Evolutionary conservation across 2,329 filamentous ascomycete species (phyloP).

Genomic region (Cladophialophora chaetospira): DNA sequence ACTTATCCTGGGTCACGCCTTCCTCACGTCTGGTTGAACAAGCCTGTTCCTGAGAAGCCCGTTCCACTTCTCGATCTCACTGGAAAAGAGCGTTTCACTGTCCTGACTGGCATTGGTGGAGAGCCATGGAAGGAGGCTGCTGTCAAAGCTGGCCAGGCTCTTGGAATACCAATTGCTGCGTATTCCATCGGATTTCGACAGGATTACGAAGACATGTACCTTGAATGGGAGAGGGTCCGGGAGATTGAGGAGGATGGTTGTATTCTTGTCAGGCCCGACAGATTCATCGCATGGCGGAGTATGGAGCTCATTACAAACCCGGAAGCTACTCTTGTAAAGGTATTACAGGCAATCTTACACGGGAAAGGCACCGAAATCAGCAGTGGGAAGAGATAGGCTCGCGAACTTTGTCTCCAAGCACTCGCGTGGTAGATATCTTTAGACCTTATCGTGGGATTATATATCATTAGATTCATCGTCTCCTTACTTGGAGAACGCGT

Average conservation of each 20-base stretch:
- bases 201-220: constrained; percentile 64
- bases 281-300: constrained; percentile 59
- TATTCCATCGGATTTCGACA: constrained; percentile 59
- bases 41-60: constrained; percentile 43
- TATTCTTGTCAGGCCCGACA: constrained; percentile 58
- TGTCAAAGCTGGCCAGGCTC: constrained; percentile 36
- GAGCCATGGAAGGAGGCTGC: constrained; percentile 56
- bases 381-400: too few relatives aligned
- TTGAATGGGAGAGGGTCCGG: constrained; percentile 57
- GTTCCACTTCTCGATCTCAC: constrained; percentile 62
- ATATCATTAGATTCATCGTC: too few relatives aligned
- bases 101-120: constrained; percentile 59
- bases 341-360: too few relatives aligned
- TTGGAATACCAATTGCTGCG: constrained; percentile 51
- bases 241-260: constrained; percentile 60
- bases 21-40: constrained; percentile 65
- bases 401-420: too few relatives aligned
- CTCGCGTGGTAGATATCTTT: too few relatives aligned
- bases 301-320: too few relatives aligned
- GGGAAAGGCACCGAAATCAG: too few relatives aligned
- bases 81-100: constrained; percentile 55
- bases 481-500: too few relatives aligned
- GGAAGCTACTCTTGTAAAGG: too few relatives aligned
- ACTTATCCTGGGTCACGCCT: constrained; percentile 63
- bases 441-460: too few relatives aligned